Percentiles rank a stretch among this genome's conserved stretches.
These are phyloP conservation scores for Achlya hypogyna DNA, from an alignment of 352 stramenopile genomes.

Conservation along the genomic window DNA sequence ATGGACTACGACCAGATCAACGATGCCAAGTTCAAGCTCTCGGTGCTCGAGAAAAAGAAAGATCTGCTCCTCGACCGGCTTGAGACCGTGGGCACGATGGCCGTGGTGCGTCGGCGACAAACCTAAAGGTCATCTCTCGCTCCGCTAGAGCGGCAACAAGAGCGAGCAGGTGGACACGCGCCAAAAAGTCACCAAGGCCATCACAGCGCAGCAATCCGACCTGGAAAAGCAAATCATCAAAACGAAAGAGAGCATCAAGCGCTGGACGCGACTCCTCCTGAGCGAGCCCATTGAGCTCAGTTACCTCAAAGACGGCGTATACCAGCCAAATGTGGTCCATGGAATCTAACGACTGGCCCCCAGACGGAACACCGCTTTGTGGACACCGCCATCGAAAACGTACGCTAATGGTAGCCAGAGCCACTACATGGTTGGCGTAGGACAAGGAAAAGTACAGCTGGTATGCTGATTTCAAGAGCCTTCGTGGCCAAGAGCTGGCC, in stretches of 20 bases:
- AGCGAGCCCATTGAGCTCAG: conserved; percentile 47
- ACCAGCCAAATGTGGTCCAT: background rate
- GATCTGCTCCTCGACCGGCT: conserved; percentile 32
- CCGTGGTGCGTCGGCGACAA: no score
- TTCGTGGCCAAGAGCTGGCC: conserved; percentile 35
- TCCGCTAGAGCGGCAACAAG: background rate
- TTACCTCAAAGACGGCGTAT: conserved; percentile 25
- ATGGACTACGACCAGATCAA: conserved; percentile 50
- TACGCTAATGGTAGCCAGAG: background rate
- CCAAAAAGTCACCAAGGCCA: background rate
- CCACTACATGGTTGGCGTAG: background rate
- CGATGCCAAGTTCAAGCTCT: conserved; percentile 29
- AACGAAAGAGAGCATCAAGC: conserved; percentile 27
- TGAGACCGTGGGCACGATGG: background rate
- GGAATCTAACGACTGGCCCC: background rate
- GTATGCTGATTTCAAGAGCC: conserved; percentile 40
- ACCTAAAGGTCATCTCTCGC: no score
- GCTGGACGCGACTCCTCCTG: conserved; percentile 40
- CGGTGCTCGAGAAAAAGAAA: conserved; percentile 32
- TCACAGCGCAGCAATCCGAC: background rate
- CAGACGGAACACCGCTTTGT: conserved; percentile 10
- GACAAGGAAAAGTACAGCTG: conserved; percentile 45
- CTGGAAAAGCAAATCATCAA: conserved; percentile 30
- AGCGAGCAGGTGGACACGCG: background rate
- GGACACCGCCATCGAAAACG: background rate